Evolutionary conservation across 306 rosid species (phyloP).

Genomic region (Citrullus mucosospermus): DNA sequence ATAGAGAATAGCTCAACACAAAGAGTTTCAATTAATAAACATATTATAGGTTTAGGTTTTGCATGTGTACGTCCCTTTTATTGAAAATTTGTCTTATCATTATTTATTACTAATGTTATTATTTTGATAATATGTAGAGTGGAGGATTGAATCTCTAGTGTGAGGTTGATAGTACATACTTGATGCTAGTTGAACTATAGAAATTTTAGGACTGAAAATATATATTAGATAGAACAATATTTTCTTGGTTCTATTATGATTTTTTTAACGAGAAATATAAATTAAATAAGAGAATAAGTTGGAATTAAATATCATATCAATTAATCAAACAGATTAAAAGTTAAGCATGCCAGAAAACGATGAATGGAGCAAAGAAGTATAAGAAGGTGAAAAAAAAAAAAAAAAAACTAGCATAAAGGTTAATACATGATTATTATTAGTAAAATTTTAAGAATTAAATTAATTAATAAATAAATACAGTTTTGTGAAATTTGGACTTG

Average conservation of each 20-base stretch:
- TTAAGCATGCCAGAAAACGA: slow-evolving; percentile 56
- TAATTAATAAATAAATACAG: too few species aligned
- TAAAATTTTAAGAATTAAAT: too few species aligned
- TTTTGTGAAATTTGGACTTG: too few species aligned
- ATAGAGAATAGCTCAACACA: neutral
- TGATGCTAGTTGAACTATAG: too few species aligned
- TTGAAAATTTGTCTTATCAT: too few species aligned
- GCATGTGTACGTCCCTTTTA: neutral
- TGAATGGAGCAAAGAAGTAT: slow-evolving; percentile 57
- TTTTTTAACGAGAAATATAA: neutral
- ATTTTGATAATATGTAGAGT: too few species aligned
- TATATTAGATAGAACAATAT: neutral
- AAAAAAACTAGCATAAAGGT: too few species aligned
- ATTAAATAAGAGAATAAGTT: neutral
- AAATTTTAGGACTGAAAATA: too few species aligned
- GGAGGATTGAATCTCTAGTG: too few species aligned
- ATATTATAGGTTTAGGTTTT: neutral
- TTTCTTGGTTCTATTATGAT: neutral
- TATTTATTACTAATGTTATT: too few species aligned
- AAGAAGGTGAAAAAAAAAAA: slow-evolving; percentile 21
- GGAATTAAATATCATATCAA: neutral
- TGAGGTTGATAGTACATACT: too few species aligned
- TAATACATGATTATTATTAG: too few species aligned
- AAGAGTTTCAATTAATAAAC: neutral
- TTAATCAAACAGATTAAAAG: slow-evolving; percentile 45